Conservation (phyloP, 441 rosid genomes). For the Populus tomentosa region DNA sequence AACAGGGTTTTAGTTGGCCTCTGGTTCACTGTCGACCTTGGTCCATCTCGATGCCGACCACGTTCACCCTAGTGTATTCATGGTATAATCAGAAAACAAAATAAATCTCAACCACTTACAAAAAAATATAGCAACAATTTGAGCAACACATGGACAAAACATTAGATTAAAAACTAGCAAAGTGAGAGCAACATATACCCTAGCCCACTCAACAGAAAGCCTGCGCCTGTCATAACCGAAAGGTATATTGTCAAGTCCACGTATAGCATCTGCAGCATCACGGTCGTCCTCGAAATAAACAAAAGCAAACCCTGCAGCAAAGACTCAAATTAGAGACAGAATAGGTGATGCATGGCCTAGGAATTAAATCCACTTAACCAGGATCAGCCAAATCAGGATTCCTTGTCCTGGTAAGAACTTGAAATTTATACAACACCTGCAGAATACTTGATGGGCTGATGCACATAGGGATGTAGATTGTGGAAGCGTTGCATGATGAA, state of each 20-base stretch:
- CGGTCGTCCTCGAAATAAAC: conserved; percentile 82
- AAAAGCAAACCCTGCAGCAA: conserved; percentile 77
- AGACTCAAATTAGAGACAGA: conserved; percentile 19
- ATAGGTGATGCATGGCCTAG: not conserved
- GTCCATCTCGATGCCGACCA: conserved; percentile 57
- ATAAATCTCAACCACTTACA: not conserved
- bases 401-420: conserved; percentile 33
- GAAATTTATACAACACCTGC: conserved; percentile 72
- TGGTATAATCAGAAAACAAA: not conserved
- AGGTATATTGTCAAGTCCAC: conserved; percentile 52
- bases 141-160: not conserved
- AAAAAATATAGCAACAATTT: not conserved
- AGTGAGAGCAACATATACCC: conserved; percentile 31
- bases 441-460: conserved; percentile 61
- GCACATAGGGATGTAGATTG: conserved; percentile 69
- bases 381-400: conserved; percentile 36
- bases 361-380: conserved; percentile 18
- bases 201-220: conserved; percentile 84
- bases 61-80: conserved; percentile 55
- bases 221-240: conserved; percentile 74
- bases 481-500: conserved; percentile 73
- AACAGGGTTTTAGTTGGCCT: conserved; percentile 85
- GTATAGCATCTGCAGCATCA: conserved; percentile 83
- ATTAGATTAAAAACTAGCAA: not conserved
- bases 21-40: conserved; percentile 40